phyloP scores from a whole-genome alignment of 2,329 filamentous ascomycete genomes.

The Phialophora tarda region DNA sequence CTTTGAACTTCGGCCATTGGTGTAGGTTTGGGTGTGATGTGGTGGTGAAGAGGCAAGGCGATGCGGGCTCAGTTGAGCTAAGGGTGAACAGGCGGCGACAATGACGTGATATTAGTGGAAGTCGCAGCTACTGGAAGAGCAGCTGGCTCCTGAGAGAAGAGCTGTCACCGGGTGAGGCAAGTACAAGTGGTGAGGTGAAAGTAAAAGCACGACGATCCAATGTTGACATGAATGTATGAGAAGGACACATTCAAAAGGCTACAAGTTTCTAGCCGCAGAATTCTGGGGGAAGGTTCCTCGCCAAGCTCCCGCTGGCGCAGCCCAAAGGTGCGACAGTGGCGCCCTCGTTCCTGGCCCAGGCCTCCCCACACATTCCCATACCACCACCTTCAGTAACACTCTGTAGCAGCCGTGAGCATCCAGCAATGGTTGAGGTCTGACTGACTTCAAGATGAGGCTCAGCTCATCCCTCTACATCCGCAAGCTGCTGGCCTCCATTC shows the following conservation, averaged over 20 bases:
- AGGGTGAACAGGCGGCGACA: conserved; percentile 13
- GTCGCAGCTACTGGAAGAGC: conserved; percentile 30
- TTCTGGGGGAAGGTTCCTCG: conserved; percentile 18
- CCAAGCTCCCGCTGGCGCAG: conserved; percentile 17
- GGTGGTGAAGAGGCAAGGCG: conserved; percentile 14
- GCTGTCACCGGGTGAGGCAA: conserved; percentile 22
- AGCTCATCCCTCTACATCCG: conserved; percentile 55
- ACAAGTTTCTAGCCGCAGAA: conserved; percentile 22
- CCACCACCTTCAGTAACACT: not conserved
- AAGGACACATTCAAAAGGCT: conserved; percentile 21
- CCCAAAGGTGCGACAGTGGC: conserved; percentile 8
- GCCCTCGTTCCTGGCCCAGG: not conserved
- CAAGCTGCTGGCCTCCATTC: conserved; percentile 60
- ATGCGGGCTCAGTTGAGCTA: conserved; percentile 24
- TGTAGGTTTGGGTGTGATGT: conserved; percentile 42
- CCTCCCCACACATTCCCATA: conserved; percentile 2
- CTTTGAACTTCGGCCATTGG: conserved; percentile 94
- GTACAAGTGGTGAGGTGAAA: conserved; percentile 19
- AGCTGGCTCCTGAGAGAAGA: conserved; percentile 27
- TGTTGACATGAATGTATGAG: conserved; percentile 35
- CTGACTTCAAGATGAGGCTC: conserved; percentile 55
- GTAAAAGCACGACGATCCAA: conserved; percentile 22
- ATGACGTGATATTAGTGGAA: conserved; percentile 37
- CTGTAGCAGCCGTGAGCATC: too few relatives aligned
- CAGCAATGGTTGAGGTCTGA: conserved; percentile 4